These are phyloP conservation scores for Aspergillus sclerotialis DNA, from an alignment of 2,329 filamentous ascomycete genomes.

Conservation along the genomic window DNA sequence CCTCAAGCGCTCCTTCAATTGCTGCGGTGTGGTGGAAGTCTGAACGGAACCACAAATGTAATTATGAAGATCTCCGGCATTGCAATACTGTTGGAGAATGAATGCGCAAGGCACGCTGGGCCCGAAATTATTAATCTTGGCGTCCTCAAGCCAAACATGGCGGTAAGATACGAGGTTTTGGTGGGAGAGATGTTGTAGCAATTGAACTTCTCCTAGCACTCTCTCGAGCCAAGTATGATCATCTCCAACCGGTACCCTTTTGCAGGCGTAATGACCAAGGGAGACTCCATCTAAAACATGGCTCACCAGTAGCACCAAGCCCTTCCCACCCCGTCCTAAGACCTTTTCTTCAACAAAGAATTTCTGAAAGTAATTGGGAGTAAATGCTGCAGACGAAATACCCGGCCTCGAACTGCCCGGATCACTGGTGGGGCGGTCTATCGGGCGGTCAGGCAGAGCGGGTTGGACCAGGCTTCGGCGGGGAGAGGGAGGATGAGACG, in stretches of 20 bases:
- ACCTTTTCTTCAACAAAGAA: constrained; percentile 89
- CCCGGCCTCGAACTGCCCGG: constrained; percentile 39
- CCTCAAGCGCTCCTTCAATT: constrained; percentile 80
- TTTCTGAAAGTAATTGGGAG: constrained; percentile 81
- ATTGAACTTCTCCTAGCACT: constrained; percentile 84
- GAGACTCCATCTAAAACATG: constrained; percentile 86
- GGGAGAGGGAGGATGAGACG: constrained; percentile 42
- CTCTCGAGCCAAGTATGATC: constrained; percentile 95
- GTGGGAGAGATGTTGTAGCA: constrained; percentile 85
- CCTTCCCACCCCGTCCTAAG: constrained; percentile 84
- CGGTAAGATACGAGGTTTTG: constrained; percentile 94
- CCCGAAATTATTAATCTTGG: constrained; percentile 74
- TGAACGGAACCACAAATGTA: constrained; percentile 70
- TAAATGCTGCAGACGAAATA: constrained; percentile 82
- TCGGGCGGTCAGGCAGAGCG: constrained; percentile 41
- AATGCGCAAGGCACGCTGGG: constrained; percentile 92
- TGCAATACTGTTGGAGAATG: constrained; percentile 97
- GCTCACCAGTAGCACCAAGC: constrained; percentile 86
- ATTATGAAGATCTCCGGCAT: constrained; percentile 80
- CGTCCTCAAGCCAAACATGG: constrained; percentile 94
- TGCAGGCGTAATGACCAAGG: constrained; percentile 90
- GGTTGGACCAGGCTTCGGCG: constrained; percentile 41
- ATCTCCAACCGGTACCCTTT: constrained; percentile 89
- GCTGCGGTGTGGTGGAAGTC: constrained; percentile 62
- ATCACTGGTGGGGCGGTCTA: constrained; percentile 40